These are phyloP conservation scores for Trametes polyzona DNA, from an alignment of 1,284 basidiomycete species.

Conservation along the genomic window DNA sequence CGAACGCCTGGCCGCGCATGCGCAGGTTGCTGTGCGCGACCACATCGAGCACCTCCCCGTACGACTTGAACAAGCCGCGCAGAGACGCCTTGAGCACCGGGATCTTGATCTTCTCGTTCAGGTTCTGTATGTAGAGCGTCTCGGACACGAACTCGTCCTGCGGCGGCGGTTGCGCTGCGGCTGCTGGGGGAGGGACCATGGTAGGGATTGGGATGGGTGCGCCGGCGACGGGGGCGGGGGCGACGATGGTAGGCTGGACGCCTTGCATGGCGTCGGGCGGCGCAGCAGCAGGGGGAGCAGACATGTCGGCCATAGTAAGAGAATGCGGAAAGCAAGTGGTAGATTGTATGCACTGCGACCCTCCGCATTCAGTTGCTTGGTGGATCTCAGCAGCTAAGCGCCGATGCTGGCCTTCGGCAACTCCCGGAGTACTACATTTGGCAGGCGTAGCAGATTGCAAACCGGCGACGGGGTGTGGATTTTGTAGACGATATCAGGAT, in stretches of 20 bases:
- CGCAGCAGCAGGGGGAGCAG: constrained; percentile 38
- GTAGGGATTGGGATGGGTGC: constrained; percentile 36
- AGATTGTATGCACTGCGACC: too few relatives aligned
- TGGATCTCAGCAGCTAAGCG: background rate
- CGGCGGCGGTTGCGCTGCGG: constrained; percentile 34
- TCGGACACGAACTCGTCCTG: constrained; percentile 65
- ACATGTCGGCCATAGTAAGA: constrained; percentile 42
- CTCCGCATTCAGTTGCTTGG: too few relatives aligned
- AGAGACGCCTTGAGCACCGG: constrained; percentile 90
- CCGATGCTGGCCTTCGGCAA: constrained; percentile 2
- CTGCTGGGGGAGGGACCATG: constrained; percentile 20
- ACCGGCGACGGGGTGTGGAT: too few relatives aligned
- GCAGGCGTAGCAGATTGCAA: background rate
- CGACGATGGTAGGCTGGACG: constrained; percentile 31
- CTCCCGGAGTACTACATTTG: background rate
- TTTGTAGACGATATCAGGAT: background rate
- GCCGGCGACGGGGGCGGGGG: constrained; percentile 36
- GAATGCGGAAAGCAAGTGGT: background rate
- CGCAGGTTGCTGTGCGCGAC: constrained; percentile 92
- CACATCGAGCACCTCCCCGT: constrained; percentile 91
- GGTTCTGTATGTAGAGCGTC: constrained; percentile 95
- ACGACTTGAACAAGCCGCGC: constrained; percentile 89
- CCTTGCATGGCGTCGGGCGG: constrained; percentile 42
- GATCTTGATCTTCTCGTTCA: constrained; percentile 96
- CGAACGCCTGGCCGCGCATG: constrained; percentile 98